Evolutionary conservation across 2,329 filamentous ascomycete species (phyloP).

Genomic region (Trichoderma pleuroti): DNA sequence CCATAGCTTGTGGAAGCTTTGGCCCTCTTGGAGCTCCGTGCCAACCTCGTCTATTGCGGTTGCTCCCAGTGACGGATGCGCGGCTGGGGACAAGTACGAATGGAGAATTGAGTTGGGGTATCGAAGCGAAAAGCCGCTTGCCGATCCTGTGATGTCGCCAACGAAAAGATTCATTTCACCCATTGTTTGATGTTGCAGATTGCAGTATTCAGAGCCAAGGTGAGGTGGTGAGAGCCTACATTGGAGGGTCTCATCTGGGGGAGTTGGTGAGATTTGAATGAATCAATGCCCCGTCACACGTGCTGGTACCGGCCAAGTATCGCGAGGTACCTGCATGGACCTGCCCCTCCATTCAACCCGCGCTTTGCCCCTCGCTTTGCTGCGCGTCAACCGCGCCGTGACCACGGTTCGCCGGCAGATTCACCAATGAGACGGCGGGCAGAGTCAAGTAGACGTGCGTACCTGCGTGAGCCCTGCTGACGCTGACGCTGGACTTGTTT

Average conservation of each 20-base stretch:
- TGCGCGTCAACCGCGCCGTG: conserved; percentile 16
- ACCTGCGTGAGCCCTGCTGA: conserved; percentile 4
- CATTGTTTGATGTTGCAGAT: not conserved
- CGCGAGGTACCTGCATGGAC: conserved; percentile 3
- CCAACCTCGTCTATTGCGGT: conserved; percentile 4
- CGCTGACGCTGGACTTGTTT: not conserved
- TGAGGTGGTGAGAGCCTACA: not conserved
- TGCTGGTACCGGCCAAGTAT: not conserved
- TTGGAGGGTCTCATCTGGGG: not conserved
- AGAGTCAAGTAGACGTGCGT: not conserved
- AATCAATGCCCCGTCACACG: not conserved
- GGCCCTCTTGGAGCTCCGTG: not conserved
- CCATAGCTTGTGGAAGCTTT: not conserved
- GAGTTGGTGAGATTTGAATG: not conserved
- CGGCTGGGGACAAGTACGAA: not conserved
- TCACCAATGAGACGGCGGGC: conserved; percentile 11
- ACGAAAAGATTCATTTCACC: not conserved
- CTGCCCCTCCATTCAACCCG: conserved; percentile 5
- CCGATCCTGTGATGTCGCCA: conserved; percentile 1
- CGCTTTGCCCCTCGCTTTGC: conserved; percentile 7
- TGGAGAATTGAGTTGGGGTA: not conserved
- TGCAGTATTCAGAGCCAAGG: not conserved
- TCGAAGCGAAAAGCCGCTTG: not conserved
- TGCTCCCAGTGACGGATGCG: not conserved
- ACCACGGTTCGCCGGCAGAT: conserved; percentile 15